Evolutionary conservation across 495 filamentous ascomycete genomes (phyloP), one percentile per base, ranked within the genome.

Genomic region (Tuber brumale): DNA sequence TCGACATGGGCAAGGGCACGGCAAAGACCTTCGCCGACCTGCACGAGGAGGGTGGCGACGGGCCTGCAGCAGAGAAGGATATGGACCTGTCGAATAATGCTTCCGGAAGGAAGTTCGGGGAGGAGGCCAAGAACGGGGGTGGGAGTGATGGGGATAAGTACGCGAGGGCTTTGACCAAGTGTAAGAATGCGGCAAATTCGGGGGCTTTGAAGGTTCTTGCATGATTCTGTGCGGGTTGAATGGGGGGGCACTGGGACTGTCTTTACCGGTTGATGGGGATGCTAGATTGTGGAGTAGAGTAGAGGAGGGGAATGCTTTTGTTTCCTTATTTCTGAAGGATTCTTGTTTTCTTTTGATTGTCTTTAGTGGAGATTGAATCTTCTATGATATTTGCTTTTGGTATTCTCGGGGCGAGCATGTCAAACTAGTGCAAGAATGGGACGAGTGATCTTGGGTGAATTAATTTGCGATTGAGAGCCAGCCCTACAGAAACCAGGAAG

Each of bases 21-120:
- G 74, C 71, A 0, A 76, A 76, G 71, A 43, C 19, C 8, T 48
- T 76, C n/a, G 74, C n/a, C 14, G 71, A 75, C n/a, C 39, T 37
- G 19, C 74, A 76, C 43, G 71, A 76, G 27, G 72, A 42, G 18
- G 74, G 72, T 31, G 43, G 71, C 16, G 51, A 21, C 27, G 70
- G 70, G 3, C 74, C 41, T 6, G 41, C 41, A 3, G 41, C 41
- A 0, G 48, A 76, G 72, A 75, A 57, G 74, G 41, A n/a, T 0
- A 76, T 76, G 72, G 74, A 76, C 51, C 44, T 57, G 41, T 43
- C 74, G 46, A 76, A 76, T 61, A 76, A 76, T 35, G 74, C 69
- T 35, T 31, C 70, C 7, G 74, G 74, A 41, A 73, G 74, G n/a
- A 0, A n/a, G 19, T 19, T 75, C 39, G 74, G 74, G 14, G 74